phyloP scores from a whole-genome alignment of 805 yeast genomes.

The Lipomyces yamanashiensis region DNA sequence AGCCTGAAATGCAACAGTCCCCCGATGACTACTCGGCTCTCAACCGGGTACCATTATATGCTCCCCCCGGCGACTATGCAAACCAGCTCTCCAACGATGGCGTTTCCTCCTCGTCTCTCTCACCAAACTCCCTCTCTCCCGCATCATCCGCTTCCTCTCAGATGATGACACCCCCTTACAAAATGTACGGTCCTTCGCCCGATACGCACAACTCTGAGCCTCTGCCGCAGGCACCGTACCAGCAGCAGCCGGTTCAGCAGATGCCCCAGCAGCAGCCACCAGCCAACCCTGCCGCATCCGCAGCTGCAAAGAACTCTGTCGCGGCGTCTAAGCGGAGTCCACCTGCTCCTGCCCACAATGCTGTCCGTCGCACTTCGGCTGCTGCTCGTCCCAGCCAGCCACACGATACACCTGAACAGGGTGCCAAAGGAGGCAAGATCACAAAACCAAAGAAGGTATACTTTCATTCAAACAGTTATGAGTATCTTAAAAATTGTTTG shows the following conservation, averaged over 20 bases:
- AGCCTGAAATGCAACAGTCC: slow-evolving; percentile 7
- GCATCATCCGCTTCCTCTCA: slow-evolving; percentile 26
- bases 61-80: slow-evolving; percentile 8
- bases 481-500: background rate
- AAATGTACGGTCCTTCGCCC: slow-evolving; percentile 20
- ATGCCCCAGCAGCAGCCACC: background rate
- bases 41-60: slow-evolving; percentile 1
- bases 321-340: slow-evolving; percentile 14
- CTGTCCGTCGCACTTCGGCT: slow-evolving; percentile 16
- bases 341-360: slow-evolving; percentile 19
- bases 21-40: slow-evolving; percentile 8
- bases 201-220: background rate
- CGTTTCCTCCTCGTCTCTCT: slow-evolving; percentile 13
- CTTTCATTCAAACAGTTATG: too few relatives aligned
- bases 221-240: background rate
- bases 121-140: slow-evolving; percentile 29
- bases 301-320: background rate
- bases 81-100: background rate
- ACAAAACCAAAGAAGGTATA: slow-evolving; percentile 43
- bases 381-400: slow-evolving; percentile 1
- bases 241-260: background rate
- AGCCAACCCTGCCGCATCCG: background rate
- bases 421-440: slow-evolving; percentile 39
- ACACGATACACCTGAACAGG: slow-evolving; percentile 19
- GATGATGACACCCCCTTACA: slow-evolving; percentile 21